Evolutionary conservation across 108 stramenopile genomes (phyloP).

Genomic region (Pseudonitzschia delicatissima): DNA sequence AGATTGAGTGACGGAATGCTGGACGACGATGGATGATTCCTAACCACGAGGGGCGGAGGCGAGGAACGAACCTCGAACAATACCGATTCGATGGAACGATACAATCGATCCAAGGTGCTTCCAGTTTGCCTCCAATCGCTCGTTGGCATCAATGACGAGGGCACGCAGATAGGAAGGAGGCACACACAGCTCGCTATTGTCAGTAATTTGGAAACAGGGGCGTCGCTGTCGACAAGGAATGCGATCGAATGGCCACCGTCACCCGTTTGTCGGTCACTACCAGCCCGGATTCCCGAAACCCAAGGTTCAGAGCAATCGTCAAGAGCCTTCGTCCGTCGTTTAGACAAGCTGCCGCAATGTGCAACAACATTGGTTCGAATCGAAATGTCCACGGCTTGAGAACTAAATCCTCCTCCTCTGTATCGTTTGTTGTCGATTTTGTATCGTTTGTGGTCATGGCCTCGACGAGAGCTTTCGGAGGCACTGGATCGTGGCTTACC

Average conservation of each 20-base stretch:
- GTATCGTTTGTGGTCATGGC: slow-evolving; percentile 3
- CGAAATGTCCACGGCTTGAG: slow-evolving; percentile 49
- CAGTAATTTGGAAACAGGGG: slow-evolving; percentile 22
- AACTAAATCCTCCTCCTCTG: not conserved
- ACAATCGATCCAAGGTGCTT: slow-evolving; percentile 48
- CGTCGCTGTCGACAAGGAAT: slow-evolving; percentile 54
- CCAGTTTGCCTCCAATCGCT: slow-evolving; percentile 55
- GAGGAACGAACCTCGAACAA: slow-evolving; percentile 38
- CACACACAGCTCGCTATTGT: slow-evolving; percentile 6
- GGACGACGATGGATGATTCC: slow-evolving; percentile 12
- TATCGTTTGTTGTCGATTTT: not conserved
- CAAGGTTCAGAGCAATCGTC: slow-evolving; percentile 52
- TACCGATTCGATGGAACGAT: slow-evolving; percentile 29
- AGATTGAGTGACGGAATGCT: slow-evolving; percentile 55
- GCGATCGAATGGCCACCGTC: slow-evolving; percentile 71
- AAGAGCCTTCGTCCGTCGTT: slow-evolving; percentile 51
- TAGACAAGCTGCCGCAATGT: slow-evolving; percentile 67
- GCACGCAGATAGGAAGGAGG: slow-evolving; percentile 41
- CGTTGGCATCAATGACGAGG: slow-evolving; percentile 58
- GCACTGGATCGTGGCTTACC: slow-evolving; percentile 58
- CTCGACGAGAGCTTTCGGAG: slow-evolving; percentile 37
- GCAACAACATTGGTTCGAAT: slow-evolving; percentile 79
- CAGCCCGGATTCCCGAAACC: slow-evolving; percentile 84
- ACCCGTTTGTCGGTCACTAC: slow-evolving; percentile 59
- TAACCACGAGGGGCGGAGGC: slow-evolving; percentile 9